These are phyloP conservation scores for Fraxinus sp. DNA, from an alignment of 305 asterid species.

Conservation along the genomic window DNA sequence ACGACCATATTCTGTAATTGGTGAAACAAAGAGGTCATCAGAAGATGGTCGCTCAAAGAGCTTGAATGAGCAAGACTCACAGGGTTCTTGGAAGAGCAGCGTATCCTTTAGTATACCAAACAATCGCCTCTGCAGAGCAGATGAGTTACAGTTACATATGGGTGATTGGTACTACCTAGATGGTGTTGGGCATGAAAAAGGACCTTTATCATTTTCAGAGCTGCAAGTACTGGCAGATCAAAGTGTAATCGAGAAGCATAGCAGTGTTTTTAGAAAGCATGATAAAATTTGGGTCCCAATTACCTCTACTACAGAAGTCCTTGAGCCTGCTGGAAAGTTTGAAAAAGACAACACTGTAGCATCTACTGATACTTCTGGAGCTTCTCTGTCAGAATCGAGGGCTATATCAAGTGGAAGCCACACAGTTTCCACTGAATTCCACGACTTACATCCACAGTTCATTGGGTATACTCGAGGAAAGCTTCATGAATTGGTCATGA, in stretches of 20 bases:
- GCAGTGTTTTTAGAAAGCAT: conserved; percentile 77
- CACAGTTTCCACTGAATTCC: conserved; percentile 50
- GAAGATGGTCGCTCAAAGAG: conserved; percentile 62
- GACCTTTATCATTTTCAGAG: conserved; percentile 81
- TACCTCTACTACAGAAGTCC: conserved; percentile 35
- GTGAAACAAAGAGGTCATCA: conserved; percentile 70
- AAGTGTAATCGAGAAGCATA: conserved; percentile 73
- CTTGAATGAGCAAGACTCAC: conserved; percentile 56
- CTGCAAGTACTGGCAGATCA: conserved; percentile 77
- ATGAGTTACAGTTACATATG: conserved; percentile 69
- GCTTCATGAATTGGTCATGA: conserved; percentile 98
- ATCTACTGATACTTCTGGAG: conserved; percentile 27
- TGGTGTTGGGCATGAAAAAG: conserved; percentile 96
- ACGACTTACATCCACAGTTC: conserved; percentile 84
- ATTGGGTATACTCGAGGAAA: conserved; percentile 92
- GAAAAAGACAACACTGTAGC: conserved; percentile 36
- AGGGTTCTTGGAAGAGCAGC: conserved; percentile 49
- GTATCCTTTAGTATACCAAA: conserved; percentile 48
- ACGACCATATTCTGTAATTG: conserved; percentile 43
- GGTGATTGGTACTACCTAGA: conserved; percentile 98
- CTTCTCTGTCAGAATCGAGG: conserved; percentile 39
- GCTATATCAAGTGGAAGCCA: conserved; percentile 30
- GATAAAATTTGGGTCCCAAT: conserved; percentile 96
- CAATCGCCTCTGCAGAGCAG: conserved; percentile 65
- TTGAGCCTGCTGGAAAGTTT: conserved; percentile 35